Percentiles rank a stretch among this genome's conserved stretches.
Conservation (phyloP, 164 flowering plant species). For the Magnolia sinica region DNA sequence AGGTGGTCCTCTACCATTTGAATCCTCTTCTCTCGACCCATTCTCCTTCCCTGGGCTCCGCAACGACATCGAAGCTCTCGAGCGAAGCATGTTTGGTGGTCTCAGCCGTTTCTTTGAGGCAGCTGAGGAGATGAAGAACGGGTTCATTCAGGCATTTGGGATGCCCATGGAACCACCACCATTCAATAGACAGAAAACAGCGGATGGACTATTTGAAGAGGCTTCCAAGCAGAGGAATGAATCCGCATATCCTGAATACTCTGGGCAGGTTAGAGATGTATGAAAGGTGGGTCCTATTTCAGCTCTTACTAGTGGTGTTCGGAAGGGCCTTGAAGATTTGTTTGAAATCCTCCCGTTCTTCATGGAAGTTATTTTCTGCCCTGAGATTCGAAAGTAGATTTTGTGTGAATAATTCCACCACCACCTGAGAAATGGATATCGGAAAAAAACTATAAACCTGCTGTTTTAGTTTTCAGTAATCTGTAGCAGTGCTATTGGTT, state of each 20-base stretch:
- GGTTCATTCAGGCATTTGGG: constrained; percentile 45
- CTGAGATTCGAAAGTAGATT: too few relatives aligned
- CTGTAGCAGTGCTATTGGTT: too few relatives aligned
- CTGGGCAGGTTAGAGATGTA: constrained; percentile 71
- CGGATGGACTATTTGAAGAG: constrained; percentile 33
- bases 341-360: too few relatives aligned
- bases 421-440: too few relatives aligned
- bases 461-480: too few relatives aligned
- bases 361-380: too few relatives aligned
- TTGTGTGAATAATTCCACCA: too few relatives aligned
- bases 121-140: constrained; percentile 72
- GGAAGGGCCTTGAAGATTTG: too few relatives aligned
- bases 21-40: constrained; percentile 27
- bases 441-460: too few relatives aligned
- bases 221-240: constrained; percentile 21
- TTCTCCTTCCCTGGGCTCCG: constrained; percentile 75
- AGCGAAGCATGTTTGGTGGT: constrained; percentile 45
- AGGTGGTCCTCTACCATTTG: constrained; percentile 29
- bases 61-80: constrained; percentile 66
- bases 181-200: constrained; percentile 36
- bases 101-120: constrained; percentile 60
- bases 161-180: constrained; percentile 36
- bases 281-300: constrained; percentile 20
- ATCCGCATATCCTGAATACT: constrained; percentile 47
- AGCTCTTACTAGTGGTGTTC: too few relatives aligned